phyloP scores from a whole-genome alignment of 2,329 filamentous ascomycete genomes.

The Epichloe uncinata region DNA sequence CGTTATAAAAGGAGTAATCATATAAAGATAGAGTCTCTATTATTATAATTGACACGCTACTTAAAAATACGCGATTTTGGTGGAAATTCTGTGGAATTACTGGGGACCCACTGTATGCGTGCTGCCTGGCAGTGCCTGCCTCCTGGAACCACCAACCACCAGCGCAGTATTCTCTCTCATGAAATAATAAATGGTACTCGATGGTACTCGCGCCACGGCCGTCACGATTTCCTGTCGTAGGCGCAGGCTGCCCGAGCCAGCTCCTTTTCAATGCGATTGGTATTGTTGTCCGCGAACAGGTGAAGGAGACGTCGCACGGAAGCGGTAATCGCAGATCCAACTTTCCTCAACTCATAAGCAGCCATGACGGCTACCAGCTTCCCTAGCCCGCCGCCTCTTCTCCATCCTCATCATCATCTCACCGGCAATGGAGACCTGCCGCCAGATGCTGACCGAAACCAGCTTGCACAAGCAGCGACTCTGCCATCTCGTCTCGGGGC shows the following conservation, averaged over 20 bases:
- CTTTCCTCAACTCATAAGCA: background rate
- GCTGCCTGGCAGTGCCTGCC: too few relatives aligned
- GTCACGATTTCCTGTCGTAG: background rate
- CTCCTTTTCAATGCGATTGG: background rate
- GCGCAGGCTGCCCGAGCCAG: background rate
- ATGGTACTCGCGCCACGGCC: background rate
- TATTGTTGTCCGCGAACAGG: background rate
- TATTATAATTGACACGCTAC: too few relatives aligned
- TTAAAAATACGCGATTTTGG: too few relatives aligned
- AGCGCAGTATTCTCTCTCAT: background rate
- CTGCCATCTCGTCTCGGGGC: slow-evolving; percentile 1
- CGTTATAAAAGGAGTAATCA: too few relatives aligned
- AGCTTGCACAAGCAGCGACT: background rate
- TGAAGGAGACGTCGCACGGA: too few relatives aligned
- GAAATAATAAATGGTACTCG: background rate
- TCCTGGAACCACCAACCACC: too few relatives aligned
- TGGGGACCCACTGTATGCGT: too few relatives aligned
- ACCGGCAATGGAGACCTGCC: background rate
- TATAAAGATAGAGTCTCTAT: too few relatives aligned
- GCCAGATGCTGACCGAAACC: background rate
- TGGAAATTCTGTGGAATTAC: too few relatives aligned
- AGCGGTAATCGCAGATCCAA: background rate
- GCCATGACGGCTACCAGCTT: background rate
- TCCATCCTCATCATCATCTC: background rate
- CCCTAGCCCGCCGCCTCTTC: background rate